These are phyloP conservation scores for Coemansia sp. DNA, from an alignment of 192 early-diverging fungal genomes.

Conservation along the genomic window DNA sequence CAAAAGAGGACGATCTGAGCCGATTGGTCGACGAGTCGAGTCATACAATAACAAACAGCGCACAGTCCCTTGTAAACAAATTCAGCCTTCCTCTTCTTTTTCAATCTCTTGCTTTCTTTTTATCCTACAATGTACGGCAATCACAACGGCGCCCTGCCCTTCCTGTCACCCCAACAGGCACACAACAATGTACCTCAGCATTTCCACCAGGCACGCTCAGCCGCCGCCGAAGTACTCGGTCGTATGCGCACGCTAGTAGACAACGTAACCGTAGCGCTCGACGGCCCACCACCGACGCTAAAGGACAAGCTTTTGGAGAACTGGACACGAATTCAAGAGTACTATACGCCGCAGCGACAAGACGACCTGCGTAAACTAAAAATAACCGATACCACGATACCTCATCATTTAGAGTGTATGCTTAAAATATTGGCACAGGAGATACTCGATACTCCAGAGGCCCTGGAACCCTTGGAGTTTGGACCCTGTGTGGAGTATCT, in stretches of 20 bases:
- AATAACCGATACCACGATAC: conserved; percentile 39
- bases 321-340: conserved; percentile 50
- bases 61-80: neutral
- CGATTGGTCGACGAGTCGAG: neutral
- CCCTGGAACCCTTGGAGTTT: conserved; percentile 42
- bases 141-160: neutral
- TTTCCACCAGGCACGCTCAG: conserved; percentile 9
- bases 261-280: conserved; percentile 35
- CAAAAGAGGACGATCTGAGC: neutral
- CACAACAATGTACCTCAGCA: neutral
- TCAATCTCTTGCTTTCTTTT: neutral
- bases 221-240: conserved; percentile 14
- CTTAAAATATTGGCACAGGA: conserved; percentile 30
- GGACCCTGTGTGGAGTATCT: conserved; percentile 50
- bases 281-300: conserved; percentile 33
- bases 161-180: neutral
- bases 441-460: conserved; percentile 14
- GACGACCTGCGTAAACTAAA: conserved; percentile 22
- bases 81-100: neutral
- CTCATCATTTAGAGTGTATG: conserved; percentile 45
- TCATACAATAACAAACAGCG: neutral
- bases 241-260: conserved; percentile 39
- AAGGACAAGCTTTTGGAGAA: conserved; percentile 39
- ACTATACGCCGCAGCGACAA: conserved; percentile 30
- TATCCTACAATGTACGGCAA: neutral